A percentile compares a stretch with the other conserved stretches of the same genome.
phyloP scores from a whole-genome alignment of 2,329 filamentous ascomycete genomes.

The Blastomyces parvus region DNA sequence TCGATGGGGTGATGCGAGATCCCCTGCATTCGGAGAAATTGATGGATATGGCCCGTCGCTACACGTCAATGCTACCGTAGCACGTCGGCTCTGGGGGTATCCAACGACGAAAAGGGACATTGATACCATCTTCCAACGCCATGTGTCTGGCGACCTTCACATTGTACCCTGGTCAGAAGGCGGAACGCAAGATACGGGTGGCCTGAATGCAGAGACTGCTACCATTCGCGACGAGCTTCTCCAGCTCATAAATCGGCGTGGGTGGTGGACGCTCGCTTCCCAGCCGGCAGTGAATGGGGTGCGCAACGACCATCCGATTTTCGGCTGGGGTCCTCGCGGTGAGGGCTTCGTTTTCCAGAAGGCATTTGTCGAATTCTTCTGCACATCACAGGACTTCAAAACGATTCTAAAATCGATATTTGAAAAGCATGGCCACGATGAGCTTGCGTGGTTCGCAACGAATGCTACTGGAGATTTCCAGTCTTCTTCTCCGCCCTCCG shows the following conservation, averaged over 20 bases:
- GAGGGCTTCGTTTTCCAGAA: conserved; percentile 94
- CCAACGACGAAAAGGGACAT: conserved; percentile 64
- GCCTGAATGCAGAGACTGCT: conserved; percentile 59
- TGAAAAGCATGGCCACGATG: conserved; percentile 48
- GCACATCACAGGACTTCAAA: conserved; percentile 63
- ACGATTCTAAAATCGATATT: conserved; percentile 54
- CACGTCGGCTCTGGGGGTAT: conserved; percentile 74
- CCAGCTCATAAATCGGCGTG: conserved; percentile 61
- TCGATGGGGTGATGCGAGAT: conserved; percentile 85
- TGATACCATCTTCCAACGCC: conserved; percentile 66
- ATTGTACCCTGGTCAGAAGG: conserved; percentile 87
- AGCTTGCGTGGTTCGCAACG: conserved; percentile 78
- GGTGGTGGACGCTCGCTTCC: conserved; percentile 94
- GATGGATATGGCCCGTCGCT: conserved; percentile 97
- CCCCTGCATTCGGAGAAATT: conserved; percentile 89
- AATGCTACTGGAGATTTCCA: conserved; percentile 70
- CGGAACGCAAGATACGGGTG: conserved; percentile 42
- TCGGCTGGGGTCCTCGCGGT: conserved; percentile 86
- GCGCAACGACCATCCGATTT: conserved; percentile 63
- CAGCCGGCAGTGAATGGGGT: conserved; percentile 89
- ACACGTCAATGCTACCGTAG: conserved; percentile 78
- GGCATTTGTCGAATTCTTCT: conserved; percentile 94
- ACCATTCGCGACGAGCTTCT: conserved; percentile 70
- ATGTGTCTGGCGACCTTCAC: conserved; percentile 67
- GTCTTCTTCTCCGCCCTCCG: conserved; percentile 42